Evolutionary conservation across 1,284 basidiomycete genomes (phyloP).

Genomic region (Pseudozyma sp.): DNA sequence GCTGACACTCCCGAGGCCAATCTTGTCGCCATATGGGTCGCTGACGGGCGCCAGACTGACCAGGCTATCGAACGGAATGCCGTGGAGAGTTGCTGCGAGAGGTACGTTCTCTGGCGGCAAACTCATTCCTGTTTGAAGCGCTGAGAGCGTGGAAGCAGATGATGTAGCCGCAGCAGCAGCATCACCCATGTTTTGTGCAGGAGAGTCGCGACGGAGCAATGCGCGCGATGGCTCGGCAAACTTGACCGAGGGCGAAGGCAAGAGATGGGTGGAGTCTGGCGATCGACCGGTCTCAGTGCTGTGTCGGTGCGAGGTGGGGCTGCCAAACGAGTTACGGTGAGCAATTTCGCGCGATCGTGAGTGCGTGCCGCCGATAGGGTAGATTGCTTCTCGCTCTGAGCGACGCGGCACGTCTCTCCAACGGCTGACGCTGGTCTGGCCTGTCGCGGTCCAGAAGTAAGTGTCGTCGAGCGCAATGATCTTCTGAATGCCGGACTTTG

Average conservation of each 20-base stretch:
- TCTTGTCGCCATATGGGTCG: conserved; percentile 74
- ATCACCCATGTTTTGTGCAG: not conserved
- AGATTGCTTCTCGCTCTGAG: conserved; percentile 47
- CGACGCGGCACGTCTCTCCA: conserved; percentile 77
- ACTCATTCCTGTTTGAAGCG: conserved; percentile 36
- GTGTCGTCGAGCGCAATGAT: conserved; percentile 87
- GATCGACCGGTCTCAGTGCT: conserved; percentile 33
- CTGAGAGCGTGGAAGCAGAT: conserved; percentile 15
- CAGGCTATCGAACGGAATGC: conserved; percentile 83
- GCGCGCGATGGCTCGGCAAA: conserved; percentile 33
- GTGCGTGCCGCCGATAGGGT: conserved; percentile 41
- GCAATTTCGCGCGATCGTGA: conserved; percentile 20
- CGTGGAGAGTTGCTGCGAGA: conserved; percentile 71
- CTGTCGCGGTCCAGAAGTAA: conserved; percentile 89
- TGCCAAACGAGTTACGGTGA: conserved; percentile 30
- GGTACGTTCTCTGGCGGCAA: conserved; percentile 27
- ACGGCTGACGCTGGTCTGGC: conserved; percentile 80
- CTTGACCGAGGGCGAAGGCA: conserved; percentile 39
- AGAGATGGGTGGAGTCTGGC: conserved; percentile 18
- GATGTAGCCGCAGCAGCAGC: conserved; percentile 1
- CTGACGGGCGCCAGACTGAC: conserved; percentile 82
- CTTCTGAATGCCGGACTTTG: conserved; percentile 80
- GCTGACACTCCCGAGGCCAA: conserved; percentile 56
- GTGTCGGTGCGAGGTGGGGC: conserved; percentile 25
- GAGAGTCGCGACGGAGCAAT: conserved; percentile 7